Percentiles rank a stretch among this genome's conserved stretches.
Evolutionary conservation across 345 rosid species (phyloP).

Genomic region (Hypericum perforatum): DNA sequence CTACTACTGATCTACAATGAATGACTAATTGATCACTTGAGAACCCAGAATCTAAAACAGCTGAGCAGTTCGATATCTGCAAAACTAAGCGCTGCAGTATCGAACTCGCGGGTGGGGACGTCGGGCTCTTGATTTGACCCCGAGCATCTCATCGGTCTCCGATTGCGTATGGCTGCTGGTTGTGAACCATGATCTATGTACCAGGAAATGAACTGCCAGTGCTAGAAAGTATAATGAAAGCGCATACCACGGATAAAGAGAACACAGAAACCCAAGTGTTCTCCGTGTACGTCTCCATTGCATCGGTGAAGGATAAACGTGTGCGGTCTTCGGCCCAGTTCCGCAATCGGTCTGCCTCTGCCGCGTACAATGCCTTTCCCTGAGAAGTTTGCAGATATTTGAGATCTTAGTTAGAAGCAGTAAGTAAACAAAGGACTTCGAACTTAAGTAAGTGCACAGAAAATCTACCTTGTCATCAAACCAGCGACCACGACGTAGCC

Average conservation of each 20-base stretch:
- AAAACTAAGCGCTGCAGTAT: too few relatives aligned
- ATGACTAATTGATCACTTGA: too few relatives aligned
- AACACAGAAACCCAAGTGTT: conserved; percentile 87
- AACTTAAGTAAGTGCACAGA: not conserved
- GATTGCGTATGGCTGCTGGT: too few relatives aligned
- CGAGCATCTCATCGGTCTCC: too few relatives aligned
- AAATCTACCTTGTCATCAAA: conserved; percentile 75
- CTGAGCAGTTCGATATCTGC: too few relatives aligned
- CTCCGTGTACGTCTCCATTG: conserved; percentile 90
- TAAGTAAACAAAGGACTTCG: not conserved
- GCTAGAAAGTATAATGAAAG: conserved; percentile 75
- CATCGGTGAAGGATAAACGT: conserved; percentile 71
- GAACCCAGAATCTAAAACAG: too few relatives aligned
- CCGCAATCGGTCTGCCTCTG: conserved; percentile 75
- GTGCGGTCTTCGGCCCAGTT: conserved; percentile 93
- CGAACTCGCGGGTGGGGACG: too few relatives aligned
- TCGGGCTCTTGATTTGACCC: too few relatives aligned
- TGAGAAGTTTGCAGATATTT: conserved; percentile 8
- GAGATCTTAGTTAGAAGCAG: not conserved
- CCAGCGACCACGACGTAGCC: conserved; percentile 92
- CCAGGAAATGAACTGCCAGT: conserved; percentile 50
- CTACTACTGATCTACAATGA: too few relatives aligned
- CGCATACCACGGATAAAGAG: conserved; percentile 91
- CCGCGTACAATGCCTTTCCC: conserved; percentile 88
- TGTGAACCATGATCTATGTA: conserved; percentile 23